Percentiles rank a stretch among this genome's conserved stretches.
phyloP scores from a whole-genome alignment of 331 rosid genomes.

The Phaseolus coccineus region DNA sequence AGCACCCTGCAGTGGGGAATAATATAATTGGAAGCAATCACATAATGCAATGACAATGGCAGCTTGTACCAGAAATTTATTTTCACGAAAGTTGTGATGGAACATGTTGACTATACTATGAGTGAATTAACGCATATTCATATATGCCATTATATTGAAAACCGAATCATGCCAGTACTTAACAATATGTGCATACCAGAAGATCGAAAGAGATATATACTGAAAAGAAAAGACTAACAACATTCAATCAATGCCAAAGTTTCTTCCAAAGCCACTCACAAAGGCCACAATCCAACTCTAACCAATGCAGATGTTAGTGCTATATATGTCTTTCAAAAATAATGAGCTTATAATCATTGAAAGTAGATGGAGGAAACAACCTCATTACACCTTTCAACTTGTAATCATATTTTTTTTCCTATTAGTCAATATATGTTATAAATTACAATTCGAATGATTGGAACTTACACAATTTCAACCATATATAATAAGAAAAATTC shows the following conservation, averaged over 20 bases:
- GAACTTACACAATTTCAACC: slow-evolving; percentile 1
- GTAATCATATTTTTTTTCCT: slow-evolving; percentile 37
- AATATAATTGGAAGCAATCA: slow-evolving; percentile 46
- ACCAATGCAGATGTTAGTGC: slow-evolving; percentile 36
- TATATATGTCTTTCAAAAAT: slow-evolving; percentile 41
- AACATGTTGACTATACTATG: slow-evolving; percentile 51
- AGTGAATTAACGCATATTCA: slow-evolving; percentile 41
- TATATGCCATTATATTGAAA: slow-evolving; percentile 45
- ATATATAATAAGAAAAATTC: not conserved
- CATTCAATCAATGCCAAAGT: slow-evolving; percentile 42
- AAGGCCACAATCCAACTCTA: slow-evolving; percentile 37
- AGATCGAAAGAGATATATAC: slow-evolving; percentile 32
- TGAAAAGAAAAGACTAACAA: slow-evolving; percentile 49
- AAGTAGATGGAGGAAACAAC: slow-evolving; percentile 45
- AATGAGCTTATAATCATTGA: slow-evolving; percentile 52
- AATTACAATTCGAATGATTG: slow-evolving; percentile 36
- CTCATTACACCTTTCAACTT: slow-evolving; percentile 43
- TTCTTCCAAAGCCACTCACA: slow-evolving; percentile 43
- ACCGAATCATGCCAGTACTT: slow-evolving; percentile 36
- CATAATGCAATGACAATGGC: slow-evolving; percentile 47
- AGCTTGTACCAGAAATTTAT: slow-evolving; percentile 38
- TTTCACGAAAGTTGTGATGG: slow-evolving; percentile 51
- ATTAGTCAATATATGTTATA: slow-evolving; percentile 27
- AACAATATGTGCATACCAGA: slow-evolving; percentile 36
- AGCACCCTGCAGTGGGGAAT: slow-evolving; percentile 18